Evolutionary conservation across 2,329 filamentous ascomycete species (phyloP).

Genomic region (Sporothrix phasma): DNA sequence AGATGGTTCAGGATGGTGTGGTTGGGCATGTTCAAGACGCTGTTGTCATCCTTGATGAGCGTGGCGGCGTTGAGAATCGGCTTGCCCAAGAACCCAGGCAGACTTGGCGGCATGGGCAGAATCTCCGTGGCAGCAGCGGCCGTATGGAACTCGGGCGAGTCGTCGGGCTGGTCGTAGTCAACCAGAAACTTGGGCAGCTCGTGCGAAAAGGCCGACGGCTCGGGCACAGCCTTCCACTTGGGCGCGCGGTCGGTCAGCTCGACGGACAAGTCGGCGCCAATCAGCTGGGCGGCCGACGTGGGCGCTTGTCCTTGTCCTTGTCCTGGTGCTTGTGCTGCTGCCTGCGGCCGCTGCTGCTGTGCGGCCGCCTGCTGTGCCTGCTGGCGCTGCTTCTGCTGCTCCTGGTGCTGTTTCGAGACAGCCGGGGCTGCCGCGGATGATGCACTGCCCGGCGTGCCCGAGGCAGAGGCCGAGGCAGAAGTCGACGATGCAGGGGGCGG

Average conservation of each 20-base stretch:
- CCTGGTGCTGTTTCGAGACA: slow-evolving; percentile 20
- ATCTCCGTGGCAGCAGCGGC: slow-evolving; percentile 67
- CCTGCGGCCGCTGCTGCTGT: background rate
- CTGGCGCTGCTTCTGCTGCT: background rate
- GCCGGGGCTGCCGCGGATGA: slow-evolving; percentile 19
- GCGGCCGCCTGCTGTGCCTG: too few relatives aligned
- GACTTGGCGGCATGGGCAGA: slow-evolving; percentile 69
- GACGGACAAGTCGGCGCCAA: slow-evolving; percentile 6
- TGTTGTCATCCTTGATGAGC: slow-evolving; percentile 95
- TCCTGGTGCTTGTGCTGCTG: background rate
- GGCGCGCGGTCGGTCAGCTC: slow-evolving; percentile 27
- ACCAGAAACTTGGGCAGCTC: slow-evolving; percentile 76
- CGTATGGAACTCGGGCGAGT: slow-evolving; percentile 62
- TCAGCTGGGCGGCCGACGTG: background rate
- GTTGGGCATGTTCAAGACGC: slow-evolving; percentile 92
- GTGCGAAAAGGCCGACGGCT: slow-evolving; percentile 53
- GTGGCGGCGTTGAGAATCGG: slow-evolving; percentile 87
- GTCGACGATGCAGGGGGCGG: slow-evolving; percentile 11
- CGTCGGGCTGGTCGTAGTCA: slow-evolving; percentile 78
- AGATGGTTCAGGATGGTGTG: slow-evolving; percentile 95
- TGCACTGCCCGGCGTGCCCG: slow-evolving; percentile 10
- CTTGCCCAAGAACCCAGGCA: slow-evolving; percentile 87
- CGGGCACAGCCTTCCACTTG: slow-evolving; percentile 46
- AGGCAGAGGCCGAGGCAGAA: slow-evolving; percentile 20
- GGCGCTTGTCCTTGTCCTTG: background rate